Base-by-base conservation (phyloP, 2,329 filamentous ascomycete genomes). In the Paraphaeosphaeria sporulosa region DNA sequence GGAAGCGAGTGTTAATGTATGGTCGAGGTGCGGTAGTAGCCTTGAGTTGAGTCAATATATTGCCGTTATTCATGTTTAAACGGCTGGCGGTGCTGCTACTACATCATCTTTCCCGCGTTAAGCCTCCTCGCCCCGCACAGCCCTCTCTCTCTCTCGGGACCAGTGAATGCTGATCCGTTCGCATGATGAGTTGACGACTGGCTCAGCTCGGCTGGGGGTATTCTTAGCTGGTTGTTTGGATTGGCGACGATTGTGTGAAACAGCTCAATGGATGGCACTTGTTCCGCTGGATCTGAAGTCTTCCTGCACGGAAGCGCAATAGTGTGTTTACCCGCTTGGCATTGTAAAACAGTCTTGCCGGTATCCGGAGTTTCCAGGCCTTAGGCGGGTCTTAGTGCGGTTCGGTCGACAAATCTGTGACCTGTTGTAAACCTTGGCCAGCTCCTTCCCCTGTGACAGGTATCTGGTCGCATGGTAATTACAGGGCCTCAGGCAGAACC, bases 1-100 rank as follows among this genome's bases (percentile, higher is more conserved):
- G 55, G 64, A 61, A 71, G 69, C 38, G 15, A n/a, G 66, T 69
- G 67, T 66, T 74, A 73, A 73, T 74, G 69, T 71, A 62, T 71
- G 67, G 60, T 64, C 59, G 61, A 60, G 38, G 49, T 34, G 57
- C 58, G 56, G 47, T 55, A 61, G 65, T 27, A 56, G 30, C 61
- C 54, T 60, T 55, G 54, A 57, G 55, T 62, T 63, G 55, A 69
- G 62, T 67, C 58, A 55, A 68, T 67, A 65, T 66, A 65, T 66
- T 65, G 58, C 61, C 59, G 57, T 69, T 70, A 61, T 67, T 63
- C 57, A 25, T 55, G 46, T 59, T 60, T 56, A 60, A 55, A 61
- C 64, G 52, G 32, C 56, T 67, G 65, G 64, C 56, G 49, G 49
- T 48, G 48, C 58, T 54, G 25, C 42, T 44, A 60, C n/a, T 6